Percentiles rank a stretch among this genome's conserved stretches.
Conservation (phyloP, 768 basidiomycete species). For the Suillus discolor region DNA sequence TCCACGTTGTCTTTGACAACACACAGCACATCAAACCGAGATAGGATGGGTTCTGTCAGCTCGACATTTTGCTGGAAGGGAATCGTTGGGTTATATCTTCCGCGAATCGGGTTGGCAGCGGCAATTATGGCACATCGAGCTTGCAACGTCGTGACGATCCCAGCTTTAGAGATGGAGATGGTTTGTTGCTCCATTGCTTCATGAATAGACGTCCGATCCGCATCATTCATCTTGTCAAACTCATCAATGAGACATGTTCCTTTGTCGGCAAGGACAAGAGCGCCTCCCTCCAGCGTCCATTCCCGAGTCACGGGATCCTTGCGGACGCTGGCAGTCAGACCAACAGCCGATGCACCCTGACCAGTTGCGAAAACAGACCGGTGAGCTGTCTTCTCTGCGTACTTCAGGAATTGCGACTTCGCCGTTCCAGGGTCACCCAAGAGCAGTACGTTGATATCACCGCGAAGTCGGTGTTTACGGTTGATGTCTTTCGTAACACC, state of each 20-base stretch:
- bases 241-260: slow-evolving; percentile 98
- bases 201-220: slow-evolving; percentile 97
- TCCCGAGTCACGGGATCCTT: slow-evolving; percentile 97
- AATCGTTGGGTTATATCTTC: slow-evolving; percentile 97
- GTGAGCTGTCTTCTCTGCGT: slow-evolving; percentile 98
- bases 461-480: slow-evolving; percentile 93
- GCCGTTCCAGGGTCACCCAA: slow-evolving; percentile 99
- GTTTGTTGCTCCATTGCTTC: slow-evolving; percentile 99
- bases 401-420: slow-evolving; percentile 98
- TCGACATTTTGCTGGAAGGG: slow-evolving; percentile 99
- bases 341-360: slow-evolving; percentile 97
- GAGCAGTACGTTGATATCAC: slow-evolving; percentile 95
- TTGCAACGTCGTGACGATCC: slow-evolving; percentile 97
- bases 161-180: slow-evolving; percentile 98
- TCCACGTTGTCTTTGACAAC: slow-evolving; percentile 98
- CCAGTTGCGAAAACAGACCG: slow-evolving; percentile 98
- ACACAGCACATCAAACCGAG: slow-evolving; percentile 96
- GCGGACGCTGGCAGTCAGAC: slow-evolving; percentile 98
- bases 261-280: slow-evolving; percentile 97
- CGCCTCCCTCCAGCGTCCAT: slow-evolving; percentile 99
- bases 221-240: slow-evolving; percentile 99
- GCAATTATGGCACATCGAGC: slow-evolving; percentile 98
- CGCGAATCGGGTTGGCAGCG: slow-evolving; percentile 96
- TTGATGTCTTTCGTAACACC: slow-evolving; percentile 97
- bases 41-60: slow-evolving; percentile 96